Conservation (phyloP, 345 rosid species). For the Bretschneidera sinensis region DNA sequence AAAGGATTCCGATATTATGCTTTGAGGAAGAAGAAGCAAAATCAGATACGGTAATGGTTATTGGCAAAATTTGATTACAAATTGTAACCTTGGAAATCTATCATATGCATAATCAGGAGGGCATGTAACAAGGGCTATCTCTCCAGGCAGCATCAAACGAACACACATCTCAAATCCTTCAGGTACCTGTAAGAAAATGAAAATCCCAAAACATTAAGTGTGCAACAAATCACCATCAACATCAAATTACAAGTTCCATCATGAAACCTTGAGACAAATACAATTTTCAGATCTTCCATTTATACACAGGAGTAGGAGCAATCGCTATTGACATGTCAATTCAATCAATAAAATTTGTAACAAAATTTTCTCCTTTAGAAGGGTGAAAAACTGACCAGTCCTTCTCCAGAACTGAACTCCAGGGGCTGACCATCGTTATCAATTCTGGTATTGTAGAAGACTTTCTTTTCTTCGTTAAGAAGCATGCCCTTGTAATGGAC, state of each 20-base stretch:
- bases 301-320: too few species aligned
- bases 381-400: slow-evolving; percentile 52
- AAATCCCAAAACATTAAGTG: too few species aligned
- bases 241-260: too few species aligned
- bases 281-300: too few species aligned
- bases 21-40: slow-evolving; percentile 5
- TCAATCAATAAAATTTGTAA: background rate
- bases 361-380: slow-evolving; percentile 6
- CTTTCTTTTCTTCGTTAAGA: slow-evolving; percentile 66
- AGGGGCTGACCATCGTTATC: slow-evolving; percentile 77
- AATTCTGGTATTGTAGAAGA: slow-evolving; percentile 69
- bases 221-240: too few species aligned
- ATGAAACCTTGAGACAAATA: too few species aligned
- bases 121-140: slow-evolving; percentile 82
- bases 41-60: background rate
- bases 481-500: slow-evolving; percentile 92
- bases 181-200: slow-evolving; percentile 54
- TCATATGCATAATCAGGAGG: slow-evolving; percentile 98
- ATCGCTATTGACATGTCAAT: too few species aligned
- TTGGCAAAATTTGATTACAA: background rate
- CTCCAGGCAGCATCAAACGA: slow-evolving; percentile 94
- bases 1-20: slow-evolving; percentile 1
- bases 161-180: slow-evolving; percentile 98
- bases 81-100: slow-evolving; percentile 68
- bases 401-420: slow-evolving; percentile 97